Base-by-base conservation (phyloP, 148 eudicot species). In the Rhododendron mucronatum region DNA sequence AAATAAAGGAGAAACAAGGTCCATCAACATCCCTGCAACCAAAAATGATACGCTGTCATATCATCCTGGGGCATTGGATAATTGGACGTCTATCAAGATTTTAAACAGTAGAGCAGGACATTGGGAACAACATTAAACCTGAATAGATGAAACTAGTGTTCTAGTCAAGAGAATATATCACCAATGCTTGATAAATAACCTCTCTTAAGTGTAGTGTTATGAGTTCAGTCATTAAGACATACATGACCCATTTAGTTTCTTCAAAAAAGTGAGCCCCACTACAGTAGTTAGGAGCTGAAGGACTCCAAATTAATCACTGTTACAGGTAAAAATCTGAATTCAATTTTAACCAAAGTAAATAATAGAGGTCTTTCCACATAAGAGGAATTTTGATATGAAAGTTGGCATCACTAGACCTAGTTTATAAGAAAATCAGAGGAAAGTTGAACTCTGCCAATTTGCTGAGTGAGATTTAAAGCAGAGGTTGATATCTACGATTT, bases 11-110 rank as follows among this genome's bases (percentile, higher is more conserved):
- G 99, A 97, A 83, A 97, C 86, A 88, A 97, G 99, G 89, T 97
- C 99, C 99, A 97, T 94, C 91, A 97, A 88, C 99, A 97, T 97
- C 86, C 99, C 99, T 97, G 94, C 89, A 92, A 85, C 86, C 84
- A 88, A 57, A 26, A 45, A 26, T 14, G 11, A 82, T n/a, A 57
- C 33, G 20, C 44, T n/a, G 21, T 80, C 73, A 39, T 26, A 84
- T 33, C 28, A 14, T 83, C 59, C 21, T 16, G 39, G 39, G 12
- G 87, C 3, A 41, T 67, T 9, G 28, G 18, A 75, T 39, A 23
- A 85, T 65, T 35, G 50, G 50, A 87, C 63, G 47, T 85, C 73
- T 39, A 23, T 84, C 76, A 81, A 39, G 76, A 65, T 47, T 26
- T 11, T 28, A 82, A 35, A 53, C 57, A 71, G 39, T 71, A 33